Evolutionary conservation across 1,284 basidiomycete species (phyloP), one percentile per base, ranked within the genome.

Genomic region (Boletellus dicymbophilus): DNA sequence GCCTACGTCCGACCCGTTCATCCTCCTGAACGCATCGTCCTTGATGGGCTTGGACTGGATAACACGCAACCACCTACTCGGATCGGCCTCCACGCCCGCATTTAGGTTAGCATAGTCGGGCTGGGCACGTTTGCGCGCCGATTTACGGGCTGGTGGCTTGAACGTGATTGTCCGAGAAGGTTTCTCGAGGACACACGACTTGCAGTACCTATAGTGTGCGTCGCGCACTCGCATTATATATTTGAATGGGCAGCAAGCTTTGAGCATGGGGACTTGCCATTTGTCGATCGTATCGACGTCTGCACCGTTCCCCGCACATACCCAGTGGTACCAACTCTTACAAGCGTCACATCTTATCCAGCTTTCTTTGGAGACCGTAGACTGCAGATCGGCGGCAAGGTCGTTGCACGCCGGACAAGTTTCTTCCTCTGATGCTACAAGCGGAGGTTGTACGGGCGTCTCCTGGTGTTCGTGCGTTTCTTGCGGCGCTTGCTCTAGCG

Each of bases 311-410:
- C 83, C 84, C n/a, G 79, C 85, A 67, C 88, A 91, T 49, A 81
- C 74, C 89, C 89, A 91, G 62, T 91, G 88, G 66, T 84, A 90
- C 88, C 88, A 91, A 26, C 71, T 78, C 68, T 85, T 88, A 72
- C 88, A 91, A 27, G 77, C 79, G 60, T 90, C 88, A 65, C 88
- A 91, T 58, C 80, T 72, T 52, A 90, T 80, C 87, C 86, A 90
- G 59, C 44, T 77, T 56, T 88, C 84, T 63, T 84, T 84, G 53
- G 79, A 74, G 44, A 63, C 63, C 11, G 65, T 62, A 10, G 59
- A 56, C 39, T 66, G 58, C 23, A 56, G 23, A 52, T 62, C 60
- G n/a, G 41, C n/a, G 30, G 61, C 52, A 37, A 56, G 56, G 30
- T 69, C 65, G 54, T 63, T 68, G 58, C 75, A 78, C n/a, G 72